Evolutionary conservation across 2,329 filamentous ascomycete genomes (phyloP).

Genomic region (Torrubiella hemipterigena): DNA sequence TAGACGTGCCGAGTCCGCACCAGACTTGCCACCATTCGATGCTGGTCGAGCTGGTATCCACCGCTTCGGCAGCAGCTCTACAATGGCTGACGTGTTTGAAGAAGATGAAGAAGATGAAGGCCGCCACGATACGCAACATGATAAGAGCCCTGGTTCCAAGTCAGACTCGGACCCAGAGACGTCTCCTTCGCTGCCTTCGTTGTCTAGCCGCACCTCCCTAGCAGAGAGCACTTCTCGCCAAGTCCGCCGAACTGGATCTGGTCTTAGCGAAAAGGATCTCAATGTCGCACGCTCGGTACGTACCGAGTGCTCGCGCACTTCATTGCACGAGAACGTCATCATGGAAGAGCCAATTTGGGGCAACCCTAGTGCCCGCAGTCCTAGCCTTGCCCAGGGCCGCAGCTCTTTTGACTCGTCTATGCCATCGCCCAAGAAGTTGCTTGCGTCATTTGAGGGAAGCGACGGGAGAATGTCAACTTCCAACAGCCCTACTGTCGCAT

Average conservation of each 20-base stretch:
- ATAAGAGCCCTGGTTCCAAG: too few species aligned
- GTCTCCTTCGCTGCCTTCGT: constrained; percentile 18
- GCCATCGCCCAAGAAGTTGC: constrained; percentile 32
- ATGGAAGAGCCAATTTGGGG: constrained; percentile 32
- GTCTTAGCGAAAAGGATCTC: constrained; percentile 26
- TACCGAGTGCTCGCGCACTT: constrained; percentile 35
- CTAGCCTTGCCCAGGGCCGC: constrained; percentile 5
- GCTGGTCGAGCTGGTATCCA: constrained; percentile 42
- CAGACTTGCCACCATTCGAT: constrained; percentile 68
- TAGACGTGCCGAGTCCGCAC: constrained; percentile 67
- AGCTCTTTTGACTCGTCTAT: constrained; percentile 28
- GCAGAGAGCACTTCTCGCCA: constrained; percentile 9
- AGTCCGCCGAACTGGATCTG: constrained; percentile 33
- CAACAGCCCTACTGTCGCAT: constrained; percentile 26
- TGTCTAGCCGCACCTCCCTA: constrained; percentile 13
- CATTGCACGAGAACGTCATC: constrained; percentile 39
- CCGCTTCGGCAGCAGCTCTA: constrained; percentile 53
- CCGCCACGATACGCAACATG: constrained; percentile 25
- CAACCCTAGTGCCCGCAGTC: constrained; percentile 2
- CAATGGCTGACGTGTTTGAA: constrained; percentile 80
- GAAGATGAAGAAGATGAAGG: constrained; percentile 61
- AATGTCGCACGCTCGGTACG: constrained; percentile 20
- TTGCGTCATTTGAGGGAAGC: constrained; percentile 8
- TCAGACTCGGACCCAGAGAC: constrained; percentile 29
- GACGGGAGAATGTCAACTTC: too few species aligned